Evolutionary conservation across 179 eudicot genomes (phyloP), one percentile per base, ranked within the genome.

Genomic region (Beta macrorhiza): DNA sequence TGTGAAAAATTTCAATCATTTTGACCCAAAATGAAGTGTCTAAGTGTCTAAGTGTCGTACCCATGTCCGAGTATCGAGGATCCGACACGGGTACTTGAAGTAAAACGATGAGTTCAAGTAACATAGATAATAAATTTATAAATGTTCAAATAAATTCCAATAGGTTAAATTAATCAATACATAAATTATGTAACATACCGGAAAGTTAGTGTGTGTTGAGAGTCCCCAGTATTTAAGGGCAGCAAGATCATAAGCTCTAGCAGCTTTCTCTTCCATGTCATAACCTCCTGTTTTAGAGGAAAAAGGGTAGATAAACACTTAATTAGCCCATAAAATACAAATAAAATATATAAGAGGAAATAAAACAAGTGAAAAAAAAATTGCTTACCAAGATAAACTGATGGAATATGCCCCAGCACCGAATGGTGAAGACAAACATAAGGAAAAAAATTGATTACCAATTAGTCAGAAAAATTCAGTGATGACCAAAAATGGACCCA

Each of bases 241-340:
- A 56, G 93, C 93, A 81, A 89, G 91, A 87, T 90, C 93, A 86
- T 90, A 90, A 68, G 91, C 85, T 81, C 90, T 87, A 44, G 91
- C 91, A 61, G 93, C 93, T 81, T 90, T 90, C 61, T 86, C 91
- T 79, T 93, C 97, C 92, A 88, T 87, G 75, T 91, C 95, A 88
- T 91, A 93, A 0, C 95, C 97, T 55, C 95, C 95, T 93, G 79
- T 58, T 5, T 14, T 32, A 17, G 32, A n/a, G 5, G 1, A 8
- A 16, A 64, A 52, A 15, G 51, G 6, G 0, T 11, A n/a, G 15
- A 3, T 14, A 7, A 7, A 6, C 3, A 67, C 25, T 25, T 16
- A 78, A 9, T 78, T 5, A 11, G 20, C 68, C 22, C 22, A 44
- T 16, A 16, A 67, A 81, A 65, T 12, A 13, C 0, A 16, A 55